phyloP scores from a whole-genome alignment of 1,284 basidiomycete species.

The Cutaneotrichosporon cutaneum region DNA sequence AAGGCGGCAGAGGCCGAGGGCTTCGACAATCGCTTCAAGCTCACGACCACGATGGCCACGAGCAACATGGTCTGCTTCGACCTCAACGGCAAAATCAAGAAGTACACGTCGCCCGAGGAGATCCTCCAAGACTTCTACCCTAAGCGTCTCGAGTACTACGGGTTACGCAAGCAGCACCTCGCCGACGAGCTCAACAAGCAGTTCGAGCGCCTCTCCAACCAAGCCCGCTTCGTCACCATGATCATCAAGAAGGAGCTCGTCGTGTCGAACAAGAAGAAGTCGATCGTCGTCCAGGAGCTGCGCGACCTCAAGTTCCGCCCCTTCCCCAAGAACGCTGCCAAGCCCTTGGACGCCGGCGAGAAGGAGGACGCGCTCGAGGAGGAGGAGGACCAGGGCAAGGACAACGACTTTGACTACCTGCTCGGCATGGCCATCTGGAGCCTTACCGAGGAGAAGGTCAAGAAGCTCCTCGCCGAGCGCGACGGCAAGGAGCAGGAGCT shows the following conservation, averaged over 20 bases:
- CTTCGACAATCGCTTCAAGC: slow-evolving; percentile 86
- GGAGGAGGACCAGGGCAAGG: slow-evolving; percentile 56
- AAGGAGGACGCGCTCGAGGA: slow-evolving; percentile 64
- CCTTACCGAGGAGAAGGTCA: slow-evolving; percentile 92
- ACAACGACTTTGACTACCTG: slow-evolving; percentile 88
- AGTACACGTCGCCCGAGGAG: slow-evolving; percentile 84
- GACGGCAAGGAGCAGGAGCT: slow-evolving; percentile 82
- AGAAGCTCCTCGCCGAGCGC: slow-evolving; percentile 77
- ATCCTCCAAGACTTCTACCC: slow-evolving; percentile 94
- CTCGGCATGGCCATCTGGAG: slow-evolving; percentile 94
- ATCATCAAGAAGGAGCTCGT: slow-evolving; percentile 84
- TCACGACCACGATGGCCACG: slow-evolving; percentile 77
- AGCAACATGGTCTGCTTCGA: slow-evolving; percentile 99
- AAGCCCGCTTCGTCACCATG: slow-evolving; percentile 96
- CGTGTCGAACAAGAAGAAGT: slow-evolving; percentile 90
- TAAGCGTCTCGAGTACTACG: slow-evolving; percentile 83
- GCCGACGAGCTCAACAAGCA: slow-evolving; percentile 79
- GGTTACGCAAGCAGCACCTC: slow-evolving; percentile 91
- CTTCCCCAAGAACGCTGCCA: slow-evolving; percentile 68
- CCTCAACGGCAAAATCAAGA: slow-evolving; percentile 92
- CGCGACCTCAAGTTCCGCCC: slow-evolving; percentile 81
- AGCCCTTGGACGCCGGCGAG: slow-evolving; percentile 68
- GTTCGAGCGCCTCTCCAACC: slow-evolving; percentile 86
- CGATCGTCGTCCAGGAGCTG: slow-evolving; percentile 80
- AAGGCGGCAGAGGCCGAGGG: slow-evolving; percentile 87